A percentile compares a stretch with the other conserved stretches of the same genome.
phyloP scores from a whole-genome alignment of 2,329 filamentous ascomycete species.

The Curvularia verruculosa region DNA sequence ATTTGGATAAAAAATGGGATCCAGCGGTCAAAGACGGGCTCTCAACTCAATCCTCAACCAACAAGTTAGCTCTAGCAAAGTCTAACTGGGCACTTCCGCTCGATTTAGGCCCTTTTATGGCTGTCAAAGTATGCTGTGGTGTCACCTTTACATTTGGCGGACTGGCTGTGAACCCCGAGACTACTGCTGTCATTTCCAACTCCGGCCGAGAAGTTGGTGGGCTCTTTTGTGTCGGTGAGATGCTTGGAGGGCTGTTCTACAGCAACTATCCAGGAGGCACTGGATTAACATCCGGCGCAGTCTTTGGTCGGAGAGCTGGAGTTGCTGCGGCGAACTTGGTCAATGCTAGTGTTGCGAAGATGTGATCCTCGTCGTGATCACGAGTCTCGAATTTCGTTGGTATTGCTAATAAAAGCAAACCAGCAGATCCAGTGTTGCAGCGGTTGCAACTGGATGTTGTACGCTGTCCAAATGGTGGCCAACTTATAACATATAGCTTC shows the following conservation, averaged over 20 bases:
- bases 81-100: slow-evolving; percentile 70
- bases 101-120: slow-evolving; percentile 63
- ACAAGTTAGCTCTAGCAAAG: slow-evolving; percentile 59
- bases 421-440: not conserved
- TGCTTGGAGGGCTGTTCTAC: slow-evolving; percentile 60
- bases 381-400: no score
- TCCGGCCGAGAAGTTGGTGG: slow-evolving; percentile 59
- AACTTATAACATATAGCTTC: not conserved
- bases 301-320: slow-evolving; percentile 58
- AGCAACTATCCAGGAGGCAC: slow-evolving; percentile 67
- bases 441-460: not conserved
- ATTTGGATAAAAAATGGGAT: slow-evolving; percentile 59
- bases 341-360: not conserved
- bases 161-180: slow-evolving; percentile 61
- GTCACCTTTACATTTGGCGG: slow-evolving; percentile 74
- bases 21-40: slow-evolving; percentile 67
- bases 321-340: slow-evolving; percentile 27
- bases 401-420: not conserved
- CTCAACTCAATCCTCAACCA: slow-evolving; percentile 61
- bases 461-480: not conserved
- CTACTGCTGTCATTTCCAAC: slow-evolving; percentile 58
- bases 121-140: slow-evolving; percentile 68
- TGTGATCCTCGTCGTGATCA: not conserved
- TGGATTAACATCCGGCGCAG: slow-evolving; percentile 64
- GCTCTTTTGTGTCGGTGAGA: slow-evolving; percentile 67